Conservation (phyloP, 805 yeast species). For the Kregervanrija fluxuum region DNA sequence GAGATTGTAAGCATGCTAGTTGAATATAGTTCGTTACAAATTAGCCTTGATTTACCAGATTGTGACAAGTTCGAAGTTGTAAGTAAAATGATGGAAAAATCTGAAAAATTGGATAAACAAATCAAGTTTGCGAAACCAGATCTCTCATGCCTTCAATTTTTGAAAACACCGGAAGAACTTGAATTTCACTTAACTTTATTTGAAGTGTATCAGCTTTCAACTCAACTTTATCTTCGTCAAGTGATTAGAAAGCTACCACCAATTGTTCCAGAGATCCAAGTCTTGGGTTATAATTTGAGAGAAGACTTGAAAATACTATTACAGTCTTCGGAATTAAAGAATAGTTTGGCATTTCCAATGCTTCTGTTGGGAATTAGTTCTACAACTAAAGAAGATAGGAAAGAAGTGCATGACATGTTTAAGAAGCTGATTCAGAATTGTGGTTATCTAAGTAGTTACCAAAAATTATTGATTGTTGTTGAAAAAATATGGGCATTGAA, state of each 20-base stretch:
- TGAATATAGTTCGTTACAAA: constrained; percentile 14
- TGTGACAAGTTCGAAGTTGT: constrained; percentile 17
- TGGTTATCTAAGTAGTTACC: constrained; percentile 25
- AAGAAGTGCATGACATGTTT: constrained; percentile 20
- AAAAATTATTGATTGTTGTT: constrained; percentile 23
- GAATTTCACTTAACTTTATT: constrained; percentile 29
- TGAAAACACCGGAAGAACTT: constrained; percentile 17
- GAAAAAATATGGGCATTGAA: constrained; percentile 32
- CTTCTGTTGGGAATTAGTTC: constrained; percentile 29
- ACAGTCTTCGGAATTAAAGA: constrained; percentile 11
- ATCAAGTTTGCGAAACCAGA: constrained; percentile 16
- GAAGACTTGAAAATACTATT: constrained; percentile 13
- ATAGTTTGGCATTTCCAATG: constrained; percentile 33
- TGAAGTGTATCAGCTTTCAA: constrained; percentile 26
- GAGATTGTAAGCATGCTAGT: constrained; percentile 29
- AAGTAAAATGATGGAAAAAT: constrained; percentile 11
- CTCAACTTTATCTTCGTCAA: constrained; percentile 21
- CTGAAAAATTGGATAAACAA: constrained; percentile 12
- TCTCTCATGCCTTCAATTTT: constrained; percentile 11
- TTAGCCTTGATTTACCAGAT: constrained; percentile 15
- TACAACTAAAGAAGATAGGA: constrained; percentile 19
- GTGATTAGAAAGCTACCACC: constrained; percentile 21
- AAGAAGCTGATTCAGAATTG: constrained; percentile 24
- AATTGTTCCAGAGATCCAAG: constrained; percentile 20
- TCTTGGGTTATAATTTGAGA: constrained; percentile 13